A percentile compares a stretch with the other conserved stretches of the same genome.
phyloP scores from a whole-genome alignment of 805 yeast species.

The Ogataea paraovalis region DNA sequence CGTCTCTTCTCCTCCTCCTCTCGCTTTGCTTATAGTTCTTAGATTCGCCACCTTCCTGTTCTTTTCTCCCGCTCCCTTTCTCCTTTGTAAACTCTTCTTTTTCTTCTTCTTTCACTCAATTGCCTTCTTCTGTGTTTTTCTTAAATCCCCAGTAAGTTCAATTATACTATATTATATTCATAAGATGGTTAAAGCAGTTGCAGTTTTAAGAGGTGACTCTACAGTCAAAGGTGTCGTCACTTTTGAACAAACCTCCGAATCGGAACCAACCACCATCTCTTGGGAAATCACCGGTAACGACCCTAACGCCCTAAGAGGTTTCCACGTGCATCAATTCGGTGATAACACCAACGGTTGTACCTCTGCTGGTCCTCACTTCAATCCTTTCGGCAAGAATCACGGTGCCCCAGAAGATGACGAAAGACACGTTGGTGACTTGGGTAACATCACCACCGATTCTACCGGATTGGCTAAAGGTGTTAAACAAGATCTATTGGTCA shows the following conservation, averaged over 20 bases:
- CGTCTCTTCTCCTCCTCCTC: background rate
- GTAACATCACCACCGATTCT: conserved; percentile 87
- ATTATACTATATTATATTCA: too few relatives aligned
- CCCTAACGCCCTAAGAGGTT: conserved; percentile 86
- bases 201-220: conserved; percentile 94
- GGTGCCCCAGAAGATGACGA: conserved; percentile 84
- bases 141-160: background rate
- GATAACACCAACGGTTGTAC: conserved; percentile 99
- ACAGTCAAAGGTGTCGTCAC: conserved; percentile 82
- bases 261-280: conserved; percentile 77
- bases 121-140: too few relatives aligned
- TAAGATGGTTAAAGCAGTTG: conserved; percentile 46
- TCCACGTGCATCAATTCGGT: conserved; percentile 98
- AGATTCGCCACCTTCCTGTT: too few relatives aligned
- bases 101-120: background rate
- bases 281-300: conserved; percentile 90
- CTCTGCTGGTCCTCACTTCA: conserved; percentile 96
- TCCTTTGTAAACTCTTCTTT: too few relatives aligned
- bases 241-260: conserved; percentile 79
- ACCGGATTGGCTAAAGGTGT: conserved; percentile 89
- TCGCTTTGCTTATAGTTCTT: too few relatives aligned
- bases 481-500: conserved; percentile 70
- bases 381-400: conserved; percentile 84
- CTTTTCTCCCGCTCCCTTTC: background rate
- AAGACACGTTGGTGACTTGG: conserved; percentile 95